Conservation (phyloP, 2,329 filamentous ascomycete species). For the Calonectria pseudoreteaudii region DNA sequence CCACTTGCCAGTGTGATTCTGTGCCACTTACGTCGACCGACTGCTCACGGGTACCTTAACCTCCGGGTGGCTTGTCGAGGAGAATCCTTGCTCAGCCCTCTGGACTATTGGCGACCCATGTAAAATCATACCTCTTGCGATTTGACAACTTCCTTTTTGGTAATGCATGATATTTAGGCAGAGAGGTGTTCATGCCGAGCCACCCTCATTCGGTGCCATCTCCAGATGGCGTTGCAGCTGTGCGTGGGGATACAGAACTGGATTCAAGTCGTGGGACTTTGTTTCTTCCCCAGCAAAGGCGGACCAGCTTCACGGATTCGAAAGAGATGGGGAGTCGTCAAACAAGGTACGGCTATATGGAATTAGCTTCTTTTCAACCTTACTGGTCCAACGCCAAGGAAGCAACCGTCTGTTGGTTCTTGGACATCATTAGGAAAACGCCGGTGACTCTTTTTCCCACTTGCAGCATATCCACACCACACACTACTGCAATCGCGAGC, state of each 20-base stretch:
- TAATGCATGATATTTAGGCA: background rate
- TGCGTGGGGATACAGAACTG: background rate
- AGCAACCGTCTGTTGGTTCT: background rate
- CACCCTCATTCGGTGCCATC: background rate
- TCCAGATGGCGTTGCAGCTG: background rate
- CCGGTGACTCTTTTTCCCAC: slow-evolving; percentile 7
- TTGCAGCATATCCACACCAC: background rate
- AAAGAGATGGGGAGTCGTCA: too few relatives aligned
- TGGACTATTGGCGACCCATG: background rate
- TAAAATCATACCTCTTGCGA: background rate
- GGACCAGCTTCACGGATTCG: too few relatives aligned
- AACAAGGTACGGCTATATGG: too few relatives aligned
- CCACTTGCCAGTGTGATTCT: background rate
- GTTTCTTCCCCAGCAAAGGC: background rate
- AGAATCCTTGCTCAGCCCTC: background rate
- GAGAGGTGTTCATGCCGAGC: background rate
- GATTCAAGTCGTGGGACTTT: background rate
- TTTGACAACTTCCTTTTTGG: background rate
- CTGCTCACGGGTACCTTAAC: background rate
- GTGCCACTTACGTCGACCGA: background rate
- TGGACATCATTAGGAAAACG: background rate
- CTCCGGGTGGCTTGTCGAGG: background rate
- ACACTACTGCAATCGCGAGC: slow-evolving; percentile 26
- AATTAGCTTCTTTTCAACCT: background rate
- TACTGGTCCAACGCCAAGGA: background rate